These are phyloP conservation scores for Chamaecyparis obtusa DNA, from an alignment of 75 land plant species.

Conservation along the genomic window DNA sequence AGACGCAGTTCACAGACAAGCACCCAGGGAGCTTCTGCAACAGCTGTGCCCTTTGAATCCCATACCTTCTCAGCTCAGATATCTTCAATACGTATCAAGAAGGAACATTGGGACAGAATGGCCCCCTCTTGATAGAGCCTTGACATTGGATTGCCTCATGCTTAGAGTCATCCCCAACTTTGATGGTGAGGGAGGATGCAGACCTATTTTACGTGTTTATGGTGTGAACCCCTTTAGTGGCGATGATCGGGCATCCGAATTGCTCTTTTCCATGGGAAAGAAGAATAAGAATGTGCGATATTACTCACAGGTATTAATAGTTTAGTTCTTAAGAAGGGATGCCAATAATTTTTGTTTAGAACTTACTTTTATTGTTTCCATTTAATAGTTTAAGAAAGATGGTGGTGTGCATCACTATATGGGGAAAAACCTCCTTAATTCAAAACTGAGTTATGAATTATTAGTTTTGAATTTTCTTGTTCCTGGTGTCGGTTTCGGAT, in stretches of 20 bases:
- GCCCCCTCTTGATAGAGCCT: constrained; percentile 69
- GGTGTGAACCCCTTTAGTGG: constrained; percentile 58
- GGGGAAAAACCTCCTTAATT: background rate
- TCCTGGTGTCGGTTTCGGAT: background rate
- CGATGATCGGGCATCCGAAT: constrained; percentile 40
- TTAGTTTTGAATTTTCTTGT: background rate
- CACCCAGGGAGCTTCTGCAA: constrained; percentile 59
- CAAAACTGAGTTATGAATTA: background rate
- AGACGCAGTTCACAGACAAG: constrained; percentile 63
- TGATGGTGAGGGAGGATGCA: constrained; percentile 67
- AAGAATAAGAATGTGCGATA: constrained; percentile 41
- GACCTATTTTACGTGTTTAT: constrained; percentile 68
- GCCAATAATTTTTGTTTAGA: background rate
- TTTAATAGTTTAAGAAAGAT: background rate
- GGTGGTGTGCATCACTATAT: background rate
- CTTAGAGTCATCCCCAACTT: constrained; percentile 56
- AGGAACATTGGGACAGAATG: constrained; percentile 59
- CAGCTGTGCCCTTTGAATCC: constrained; percentile 60
- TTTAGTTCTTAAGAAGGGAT: background rate
- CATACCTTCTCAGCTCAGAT: constrained; percentile 71
- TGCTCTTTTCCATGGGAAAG: constrained; percentile 60
- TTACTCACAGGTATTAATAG: constrained; percentile 47
- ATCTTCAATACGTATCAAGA: constrained; percentile 68
- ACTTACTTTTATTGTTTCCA: background rate
- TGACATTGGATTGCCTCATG: constrained; percentile 57